A percentile compares a stretch with the other conserved stretches of the same genome.
Evolutionary conservation across 768 basidiomycete species (phyloP).

Genomic region (Epithele typhae): DNA sequence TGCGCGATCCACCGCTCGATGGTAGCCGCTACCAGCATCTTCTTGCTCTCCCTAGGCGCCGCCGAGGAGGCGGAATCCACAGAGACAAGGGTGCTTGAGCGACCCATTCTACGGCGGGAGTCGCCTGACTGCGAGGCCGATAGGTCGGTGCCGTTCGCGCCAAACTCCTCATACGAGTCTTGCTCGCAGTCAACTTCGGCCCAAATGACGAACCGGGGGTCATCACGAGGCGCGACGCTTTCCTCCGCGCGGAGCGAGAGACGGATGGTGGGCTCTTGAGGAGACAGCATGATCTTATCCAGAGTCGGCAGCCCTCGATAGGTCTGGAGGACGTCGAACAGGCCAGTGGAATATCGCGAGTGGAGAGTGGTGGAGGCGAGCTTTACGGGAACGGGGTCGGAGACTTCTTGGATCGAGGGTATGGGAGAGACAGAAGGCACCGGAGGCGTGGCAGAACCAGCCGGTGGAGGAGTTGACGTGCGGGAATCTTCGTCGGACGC

Average conservation of each 20-base stretch:
- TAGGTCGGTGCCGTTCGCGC: conserved; percentile 8
- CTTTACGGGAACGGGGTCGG: conserved; percentile 23
- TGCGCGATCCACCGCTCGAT: conserved; percentile 94
- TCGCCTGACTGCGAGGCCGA: conserved; percentile 9
- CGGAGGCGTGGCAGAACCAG: conserved; percentile 5
- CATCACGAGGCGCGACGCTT: conserved; percentile 72
- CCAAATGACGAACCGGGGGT: conserved; percentile 92
- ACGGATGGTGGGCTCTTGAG: conserved; percentile 60
- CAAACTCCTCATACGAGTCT: conserved; percentile 11
- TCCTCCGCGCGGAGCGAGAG: conserved; percentile 65
- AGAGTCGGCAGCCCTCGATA: conserved; percentile 73
- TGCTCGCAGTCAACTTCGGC: conserved; percentile 46
- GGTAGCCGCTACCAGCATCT: conserved; percentile 78
- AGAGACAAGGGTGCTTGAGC: conserved; percentile 13
- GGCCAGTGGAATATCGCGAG: conserved; percentile 66
- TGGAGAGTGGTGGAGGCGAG: conserved; percentile 48
- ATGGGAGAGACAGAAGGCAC: conserved; percentile 3
- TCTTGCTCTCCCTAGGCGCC: conserved; percentile 29
- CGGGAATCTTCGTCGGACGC: conserved; percentile 1
- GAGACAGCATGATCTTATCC: conserved; percentile 56
- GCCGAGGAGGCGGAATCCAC: background rate
- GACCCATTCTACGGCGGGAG: conserved; percentile 13
- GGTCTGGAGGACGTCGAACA: conserved; percentile 79
- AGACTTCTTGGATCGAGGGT: conserved; percentile 17
- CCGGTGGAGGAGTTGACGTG: conserved; percentile 9